Conservation (phyloP, 495 filamentous ascomycete species). For the Penicillium robsamsonii region DNA sequence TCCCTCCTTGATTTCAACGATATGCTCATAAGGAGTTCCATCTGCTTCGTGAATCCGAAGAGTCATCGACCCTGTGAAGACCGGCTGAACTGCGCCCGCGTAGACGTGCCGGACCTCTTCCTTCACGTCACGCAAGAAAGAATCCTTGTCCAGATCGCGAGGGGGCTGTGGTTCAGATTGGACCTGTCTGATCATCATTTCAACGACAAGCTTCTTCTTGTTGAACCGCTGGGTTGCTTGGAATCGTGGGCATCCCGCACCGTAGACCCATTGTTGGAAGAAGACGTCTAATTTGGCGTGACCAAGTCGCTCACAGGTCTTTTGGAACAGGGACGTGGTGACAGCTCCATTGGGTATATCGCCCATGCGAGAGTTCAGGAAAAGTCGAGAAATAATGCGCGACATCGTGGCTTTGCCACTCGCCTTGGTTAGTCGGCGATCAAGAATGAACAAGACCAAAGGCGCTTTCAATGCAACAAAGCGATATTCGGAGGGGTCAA, state of each 20-base stretch:
- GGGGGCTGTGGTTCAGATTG: slow-evolving; percentile 57
- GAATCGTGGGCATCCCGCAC: slow-evolving; percentile 84
- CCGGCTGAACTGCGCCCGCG: slow-evolving; percentile 64
- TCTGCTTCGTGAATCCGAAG: slow-evolving; percentile 98
- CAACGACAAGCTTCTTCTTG: slow-evolving; percentile 94
- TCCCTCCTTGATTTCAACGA: slow-evolving; percentile 88
- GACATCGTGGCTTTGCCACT: slow-evolving; percentile 78
- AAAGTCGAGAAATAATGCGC: slow-evolving; percentile 78
- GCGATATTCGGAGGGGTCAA: slow-evolving; percentile 80
- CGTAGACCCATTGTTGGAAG: slow-evolving; percentile 89
- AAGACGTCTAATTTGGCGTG: slow-evolving; percentile 81
- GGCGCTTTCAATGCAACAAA: slow-evolving; percentile 92
- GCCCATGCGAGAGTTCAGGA: slow-evolving; percentile 77
- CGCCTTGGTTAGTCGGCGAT: slow-evolving; percentile 82
- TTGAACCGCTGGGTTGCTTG: slow-evolving; percentile 86
- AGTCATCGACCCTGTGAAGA: slow-evolving; percentile 95
- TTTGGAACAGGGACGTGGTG: slow-evolving; percentile 70
- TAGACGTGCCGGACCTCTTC: slow-evolving; percentile 72
- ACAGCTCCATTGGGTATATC: slow-evolving; percentile 70
- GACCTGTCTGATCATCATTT: slow-evolving; percentile 83
- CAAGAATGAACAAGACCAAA: slow-evolving; percentile 88
- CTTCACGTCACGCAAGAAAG: slow-evolving; percentile 79
- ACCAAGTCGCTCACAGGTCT: slow-evolving; percentile 79
- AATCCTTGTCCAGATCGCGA: slow-evolving; percentile 57
- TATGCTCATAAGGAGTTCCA: slow-evolving; percentile 97